Evolutionary conservation across 2,329 filamentous ascomycete genomes (phyloP), one percentile per base, ranked within the genome.

Genomic region (Myrmaecium sp.): DNA sequence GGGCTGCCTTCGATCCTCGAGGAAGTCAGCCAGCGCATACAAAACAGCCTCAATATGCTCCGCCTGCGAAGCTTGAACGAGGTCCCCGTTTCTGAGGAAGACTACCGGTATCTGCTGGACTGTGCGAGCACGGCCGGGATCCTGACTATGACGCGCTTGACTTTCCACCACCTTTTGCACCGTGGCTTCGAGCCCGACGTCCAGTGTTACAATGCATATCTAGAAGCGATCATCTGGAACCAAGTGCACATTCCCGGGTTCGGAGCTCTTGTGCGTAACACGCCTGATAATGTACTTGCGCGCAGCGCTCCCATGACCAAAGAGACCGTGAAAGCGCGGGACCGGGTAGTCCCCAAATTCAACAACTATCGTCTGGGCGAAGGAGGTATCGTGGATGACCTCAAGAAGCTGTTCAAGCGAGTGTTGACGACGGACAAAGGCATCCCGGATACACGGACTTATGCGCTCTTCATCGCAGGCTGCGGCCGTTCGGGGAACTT

Each of bases 201-300:
- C 3, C 47, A 51, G 30, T 67, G 64, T 39, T 72, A 64, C 39
- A 72, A 71, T 30, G 45, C 59, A 32, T 63, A 58, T 30, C 57
- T 73, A 47, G 57, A 56, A 11, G 53, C 59, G 1, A 47, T 53
- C 24, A 49, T 61, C 20, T 68, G 61, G 58, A 39, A 43, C 25
- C 35, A 39, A 5, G 21, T 35, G n/a, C 35, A 44, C 23, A 31
- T 27, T 10, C 45, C 62, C 17, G 43, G 43, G n/a, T 7, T n/a
- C 7, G 18, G 7, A 7, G 18, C 18, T 7, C 7, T n/a, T 20
- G 7, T 20, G 7, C 57, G 39, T 43, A 52, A 42, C 49, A 57
- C 42, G 39, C 25, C 41, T 30, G 36, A 33, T 31, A 32, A 38
- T 27, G 33, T 44, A 5, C 11, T 12, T n/a, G 19, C 8, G 17